Conservation (phyloP, 192 early-diverging fungal genomes). For the Coemansia sp. region DNA sequence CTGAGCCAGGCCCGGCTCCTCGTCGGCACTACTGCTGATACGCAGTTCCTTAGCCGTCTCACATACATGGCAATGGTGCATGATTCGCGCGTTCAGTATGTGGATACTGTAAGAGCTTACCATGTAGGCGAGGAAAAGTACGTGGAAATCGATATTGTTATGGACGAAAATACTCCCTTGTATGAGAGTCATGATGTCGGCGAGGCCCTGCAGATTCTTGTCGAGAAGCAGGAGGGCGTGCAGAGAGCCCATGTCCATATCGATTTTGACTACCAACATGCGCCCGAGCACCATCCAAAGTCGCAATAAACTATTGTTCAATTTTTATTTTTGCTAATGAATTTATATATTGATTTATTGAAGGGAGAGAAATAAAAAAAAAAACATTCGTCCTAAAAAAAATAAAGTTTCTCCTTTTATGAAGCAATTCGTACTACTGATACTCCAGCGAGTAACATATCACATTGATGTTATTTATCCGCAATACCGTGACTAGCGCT, state of each 20-base stretch:
- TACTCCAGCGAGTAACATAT: too few relatives aligned
- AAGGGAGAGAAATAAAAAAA: too few relatives aligned
- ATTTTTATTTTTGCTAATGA: too few relatives aligned
- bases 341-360: too few relatives aligned
- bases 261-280: constrained; percentile 85
- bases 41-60: constrained; percentile 71
- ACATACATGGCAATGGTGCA: constrained; percentile 84
- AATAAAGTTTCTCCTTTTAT: too few relatives aligned
- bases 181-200: constrained; percentile 86
- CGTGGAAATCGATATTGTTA: constrained; percentile 93
- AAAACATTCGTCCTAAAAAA: too few relatives aligned
- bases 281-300: constrained; percentile 68
- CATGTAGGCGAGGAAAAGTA: constrained; percentile 80
- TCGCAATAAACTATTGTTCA: constrained; percentile 45
- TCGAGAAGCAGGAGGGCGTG: constrained; percentile 80
- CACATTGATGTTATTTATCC: too few relatives aligned
- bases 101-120: constrained; percentile 82
- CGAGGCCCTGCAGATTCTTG: constrained; percentile 79
- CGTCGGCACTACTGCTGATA: constrained; percentile 75
- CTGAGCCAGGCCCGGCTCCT: constrained; percentile 70
- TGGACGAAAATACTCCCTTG: constrained; percentile 78
- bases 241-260: constrained; percentile 93
- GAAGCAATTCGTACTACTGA: too few relatives aligned
- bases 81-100: constrained; percentile 59
- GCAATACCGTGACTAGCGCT: too few relatives aligned